Evolutionary conservation across 495 filamentous ascomycete species (phyloP).

Genomic region (Aspergillus panamensis): DNA sequence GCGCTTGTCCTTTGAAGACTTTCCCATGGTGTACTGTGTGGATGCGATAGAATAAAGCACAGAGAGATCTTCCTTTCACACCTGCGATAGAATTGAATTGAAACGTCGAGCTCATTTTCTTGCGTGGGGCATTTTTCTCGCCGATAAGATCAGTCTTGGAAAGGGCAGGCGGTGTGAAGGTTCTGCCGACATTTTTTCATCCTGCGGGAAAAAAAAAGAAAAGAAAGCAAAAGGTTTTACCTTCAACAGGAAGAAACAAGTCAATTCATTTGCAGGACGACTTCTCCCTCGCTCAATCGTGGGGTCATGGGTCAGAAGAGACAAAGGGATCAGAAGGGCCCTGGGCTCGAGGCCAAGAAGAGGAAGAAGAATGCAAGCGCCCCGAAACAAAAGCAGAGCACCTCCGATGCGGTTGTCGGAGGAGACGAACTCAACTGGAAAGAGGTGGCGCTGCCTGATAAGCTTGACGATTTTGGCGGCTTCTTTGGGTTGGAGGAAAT

Average conservation of each 20-base stretch:
- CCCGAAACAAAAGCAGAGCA: constrained; percentile 19
- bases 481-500: constrained; percentile 94
- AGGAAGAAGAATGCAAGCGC: constrained; percentile 45
- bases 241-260: constrained; percentile 15
- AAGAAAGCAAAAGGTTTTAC: background rate
- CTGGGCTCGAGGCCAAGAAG: constrained; percentile 42
- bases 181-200: background rate
- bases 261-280: background rate
- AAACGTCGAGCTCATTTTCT: constrained; percentile 7
- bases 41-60: background rate
- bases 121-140: constrained; percentile 11
- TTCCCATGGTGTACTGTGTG: constrained; percentile 63
- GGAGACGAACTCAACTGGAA: constrained; percentile 79
- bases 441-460: constrained; percentile 76
- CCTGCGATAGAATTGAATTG: background rate
- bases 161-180: background rate
- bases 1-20: constrained; percentile 97
- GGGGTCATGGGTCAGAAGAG: constrained; percentile 44
- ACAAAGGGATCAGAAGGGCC: constrained; percentile 44
- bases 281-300: background rate
- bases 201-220: background rate
- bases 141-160: constrained; percentile 11
- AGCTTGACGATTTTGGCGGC: constrained; percentile 86
- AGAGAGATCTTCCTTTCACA: background rate
- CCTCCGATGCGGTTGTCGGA: constrained; percentile 30